Percentiles rank a stretch among this genome's conserved stretches.
phyloP scores from a whole-genome alignment of 2,329 filamentous ascomycete genomes.

The Phyllachora maydis region DNA sequence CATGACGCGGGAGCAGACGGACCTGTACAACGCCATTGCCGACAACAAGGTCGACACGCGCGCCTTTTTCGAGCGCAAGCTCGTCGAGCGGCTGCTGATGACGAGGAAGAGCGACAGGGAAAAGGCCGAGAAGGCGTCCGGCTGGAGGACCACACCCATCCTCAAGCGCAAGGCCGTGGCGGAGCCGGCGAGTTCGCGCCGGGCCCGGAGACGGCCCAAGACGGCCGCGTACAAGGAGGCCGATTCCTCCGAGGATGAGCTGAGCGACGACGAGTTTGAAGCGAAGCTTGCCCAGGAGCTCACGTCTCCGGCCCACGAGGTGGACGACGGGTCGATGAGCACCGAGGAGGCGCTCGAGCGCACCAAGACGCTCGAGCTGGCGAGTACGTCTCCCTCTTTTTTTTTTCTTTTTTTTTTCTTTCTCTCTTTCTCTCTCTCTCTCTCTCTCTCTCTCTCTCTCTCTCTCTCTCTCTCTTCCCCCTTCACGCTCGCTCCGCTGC shows the following conservation, averaged over 20 bases:
- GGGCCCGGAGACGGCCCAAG: conserved; percentile 26
- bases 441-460: no score
- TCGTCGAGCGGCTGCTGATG: conserved; percentile 34
- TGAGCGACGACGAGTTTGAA: conserved; percentile 76
- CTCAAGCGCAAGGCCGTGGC: conserved; percentile 60
- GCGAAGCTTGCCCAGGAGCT: conserved; percentile 49
- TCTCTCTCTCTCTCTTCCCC: no score
- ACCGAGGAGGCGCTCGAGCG: conserved; percentile 44
- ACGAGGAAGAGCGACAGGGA: conserved; percentile 2
- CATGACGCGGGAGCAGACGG: conserved; percentile 75
- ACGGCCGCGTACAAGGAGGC: conserved; percentile 28
- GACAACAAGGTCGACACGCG: conserved; percentile 39
- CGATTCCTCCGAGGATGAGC: conserved; percentile 36
- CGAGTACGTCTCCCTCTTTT: conserved; percentile 37
- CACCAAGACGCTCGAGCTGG: conserved; percentile 50
- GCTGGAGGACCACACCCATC: conserved; percentile 12
- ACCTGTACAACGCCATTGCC: conserved; percentile 53
- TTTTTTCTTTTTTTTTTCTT: no score
- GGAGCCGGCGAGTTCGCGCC: conserved; percentile 22
- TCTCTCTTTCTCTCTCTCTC: no score
- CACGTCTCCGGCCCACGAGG: conserved; percentile 16
- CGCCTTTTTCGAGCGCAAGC: conserved; percentile 66
- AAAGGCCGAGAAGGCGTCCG: conserved; percentile 16
- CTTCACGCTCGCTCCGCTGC: no score
- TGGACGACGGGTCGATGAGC: conserved; percentile 14